Conservation (phyloP, 805 yeast species). For the Saccharomycopsis sp. region DNA sequence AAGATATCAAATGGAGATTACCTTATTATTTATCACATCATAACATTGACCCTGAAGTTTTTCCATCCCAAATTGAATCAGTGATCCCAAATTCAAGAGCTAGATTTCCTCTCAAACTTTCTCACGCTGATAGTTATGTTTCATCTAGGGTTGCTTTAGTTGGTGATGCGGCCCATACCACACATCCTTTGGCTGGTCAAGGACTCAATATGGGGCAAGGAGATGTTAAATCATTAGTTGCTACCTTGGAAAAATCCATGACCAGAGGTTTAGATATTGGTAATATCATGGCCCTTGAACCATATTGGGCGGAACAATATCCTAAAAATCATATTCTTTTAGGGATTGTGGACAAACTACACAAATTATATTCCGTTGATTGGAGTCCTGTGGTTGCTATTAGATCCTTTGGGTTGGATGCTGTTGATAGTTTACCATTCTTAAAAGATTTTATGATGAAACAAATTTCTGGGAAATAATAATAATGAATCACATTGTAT, state of each 20-base stretch:
- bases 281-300: conserved; percentile 66
- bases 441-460: conserved; percentile 60
- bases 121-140: conserved; percentile 86
- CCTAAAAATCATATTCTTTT: conserved; percentile 69
- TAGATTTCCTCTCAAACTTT: conserved; percentile 75
- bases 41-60: conserved; percentile 40
- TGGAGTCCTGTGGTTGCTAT: conserved; percentile 62
- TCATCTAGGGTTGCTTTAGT: conserved; percentile 82
- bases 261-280: conserved; percentile 86
- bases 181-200: conserved; percentile 97
- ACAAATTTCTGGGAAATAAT: neutral
- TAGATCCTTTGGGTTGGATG: conserved; percentile 66
- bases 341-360: conserved; percentile 87
- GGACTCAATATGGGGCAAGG: conserved; percentile 97
- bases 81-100: conserved; percentile 64
- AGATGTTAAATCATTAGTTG: conserved; percentile 67
- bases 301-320: conserved; percentile 77
- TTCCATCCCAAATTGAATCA: conserved; percentile 55
- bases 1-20: conserved; percentile 69
- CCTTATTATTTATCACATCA: conserved; percentile 27
- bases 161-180: conserved; percentile 97
- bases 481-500: no score
- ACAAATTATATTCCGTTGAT: conserved; percentile 73
- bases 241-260: conserved; percentile 59
- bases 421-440: conserved; percentile 51